Conservation (phyloP, 2,329 filamentous ascomycete species). For the Cladosporium sp. region DNA sequence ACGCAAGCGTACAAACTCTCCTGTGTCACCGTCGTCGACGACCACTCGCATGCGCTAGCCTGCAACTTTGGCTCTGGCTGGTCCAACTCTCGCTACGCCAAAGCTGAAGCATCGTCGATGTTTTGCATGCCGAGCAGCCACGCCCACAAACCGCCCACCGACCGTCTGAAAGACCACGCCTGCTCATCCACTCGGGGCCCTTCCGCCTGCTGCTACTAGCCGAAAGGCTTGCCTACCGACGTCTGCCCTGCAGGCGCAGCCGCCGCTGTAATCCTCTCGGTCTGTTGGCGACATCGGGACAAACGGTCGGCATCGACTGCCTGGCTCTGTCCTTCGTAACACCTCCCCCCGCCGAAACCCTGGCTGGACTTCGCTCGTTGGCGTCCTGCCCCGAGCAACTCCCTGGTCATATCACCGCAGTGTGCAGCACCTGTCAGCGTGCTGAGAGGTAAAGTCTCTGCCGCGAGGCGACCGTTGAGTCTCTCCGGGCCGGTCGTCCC, state of each 20-base stretch:
- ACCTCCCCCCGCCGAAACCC: no score
- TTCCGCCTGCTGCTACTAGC: slow-evolving; percentile 1
- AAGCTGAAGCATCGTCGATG: slow-evolving; percentile 8
- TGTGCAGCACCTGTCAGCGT: background rate
- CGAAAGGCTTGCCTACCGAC: slow-evolving; percentile 2
- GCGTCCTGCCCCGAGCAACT: slow-evolving; percentile 5
- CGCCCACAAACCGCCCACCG: background rate
- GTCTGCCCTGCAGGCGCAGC: background rate
- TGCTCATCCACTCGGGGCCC: background rate
- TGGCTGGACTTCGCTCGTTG: no score
- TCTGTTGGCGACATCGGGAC: slow-evolving; percentile 5
- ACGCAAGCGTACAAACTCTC: background rate
- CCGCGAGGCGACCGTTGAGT: slow-evolving; percentile 2
- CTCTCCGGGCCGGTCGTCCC: background rate
- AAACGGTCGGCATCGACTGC: background rate
- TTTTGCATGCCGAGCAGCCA: slow-evolving; percentile 11
- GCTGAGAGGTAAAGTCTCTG: background rate
- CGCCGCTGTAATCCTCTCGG: background rate
- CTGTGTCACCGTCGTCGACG: background rate
- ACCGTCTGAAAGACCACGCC: background rate
- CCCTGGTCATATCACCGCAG: background rate
- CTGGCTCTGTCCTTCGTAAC: background rate
- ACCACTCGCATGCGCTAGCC: background rate
- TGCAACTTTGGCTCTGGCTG: background rate
- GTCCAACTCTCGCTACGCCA: background rate